Percentiles rank a stretch among this genome's conserved stretches.
phyloP scores from a whole-genome alignment of 805 yeast species.

The Metschnikowia hibisci region DNA sequence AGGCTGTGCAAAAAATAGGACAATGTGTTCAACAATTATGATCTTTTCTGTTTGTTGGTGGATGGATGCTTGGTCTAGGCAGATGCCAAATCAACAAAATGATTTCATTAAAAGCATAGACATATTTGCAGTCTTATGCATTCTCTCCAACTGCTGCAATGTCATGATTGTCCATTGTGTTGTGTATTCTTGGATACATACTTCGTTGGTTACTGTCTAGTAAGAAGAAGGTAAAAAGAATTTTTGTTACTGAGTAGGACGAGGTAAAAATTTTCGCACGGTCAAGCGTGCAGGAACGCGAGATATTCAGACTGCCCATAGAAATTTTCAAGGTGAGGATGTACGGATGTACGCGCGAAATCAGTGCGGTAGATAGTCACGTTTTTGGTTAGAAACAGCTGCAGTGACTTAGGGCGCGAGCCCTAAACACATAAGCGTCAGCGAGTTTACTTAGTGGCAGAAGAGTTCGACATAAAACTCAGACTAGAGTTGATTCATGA shows the following conservation, averaged over 20 bases:
- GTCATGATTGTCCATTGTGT: not conserved
- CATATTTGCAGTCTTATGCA: not conserved
- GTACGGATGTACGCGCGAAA: constrained; percentile 9
- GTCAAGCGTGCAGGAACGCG: constrained; percentile 12
- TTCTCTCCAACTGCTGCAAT: not conserved
- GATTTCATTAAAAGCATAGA: not conserved
- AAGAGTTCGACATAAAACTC: no score
- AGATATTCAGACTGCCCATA: not conserved
- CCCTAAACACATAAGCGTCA: no score
- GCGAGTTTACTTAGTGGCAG: no score
- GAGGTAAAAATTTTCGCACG: constrained; percentile 15
- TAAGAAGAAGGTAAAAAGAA: constrained; percentile 16
- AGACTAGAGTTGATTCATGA: no score
- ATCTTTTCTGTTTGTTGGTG: not conserved
- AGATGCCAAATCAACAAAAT: not conserved
- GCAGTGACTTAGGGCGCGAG: constrained; percentile 1
- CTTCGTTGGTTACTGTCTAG: constrained; percentile 21
- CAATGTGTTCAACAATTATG: no score
- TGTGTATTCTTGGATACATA: constrained; percentile 9
- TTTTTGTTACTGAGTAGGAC: constrained; percentile 9
- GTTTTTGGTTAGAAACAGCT: not conserved
- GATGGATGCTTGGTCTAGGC: not conserved
- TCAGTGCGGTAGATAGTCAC: not conserved
- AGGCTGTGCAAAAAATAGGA: not conserved
- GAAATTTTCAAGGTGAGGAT: constrained; percentile 6